These are phyloP conservation scores for Xylaria sp. DNA, from an alignment of 2,329 filamentous ascomycete species.

Conservation along the genomic window DNA sequence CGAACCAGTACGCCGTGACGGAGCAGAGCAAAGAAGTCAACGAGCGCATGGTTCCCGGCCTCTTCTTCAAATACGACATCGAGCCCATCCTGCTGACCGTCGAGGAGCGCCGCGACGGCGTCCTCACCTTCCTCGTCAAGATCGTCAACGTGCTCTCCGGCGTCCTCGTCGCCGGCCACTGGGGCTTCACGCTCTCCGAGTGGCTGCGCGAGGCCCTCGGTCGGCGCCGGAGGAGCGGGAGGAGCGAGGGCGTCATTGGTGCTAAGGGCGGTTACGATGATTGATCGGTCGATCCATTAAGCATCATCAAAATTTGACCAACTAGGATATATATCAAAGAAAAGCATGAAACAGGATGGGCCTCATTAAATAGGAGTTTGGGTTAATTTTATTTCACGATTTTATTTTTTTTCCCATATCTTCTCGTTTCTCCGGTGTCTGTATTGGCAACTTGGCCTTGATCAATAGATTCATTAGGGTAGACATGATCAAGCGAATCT, in stretches of 20 bases:
- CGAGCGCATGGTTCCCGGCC: conserved; percentile 81
- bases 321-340: conserved; percentile 4
- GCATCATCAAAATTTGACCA: too few relatives aligned
- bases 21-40: conserved; percentile 80
- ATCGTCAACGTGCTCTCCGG: conserved; percentile 91
- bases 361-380: conserved; percentile 31
- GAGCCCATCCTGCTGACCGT: conserved; percentile 92
- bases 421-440: too few relatives aligned
- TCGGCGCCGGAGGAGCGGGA: conserved; percentile 58
- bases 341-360: conserved; percentile 16
- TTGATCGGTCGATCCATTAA: too few relatives aligned
- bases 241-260: conserved; percentile 62
- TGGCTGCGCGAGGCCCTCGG: conserved; percentile 73
- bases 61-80: conserved; percentile 99
- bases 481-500: conserved; percentile 2
- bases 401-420: conserved; percentile 3
- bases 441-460: neutral
- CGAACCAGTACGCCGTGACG: conserved; percentile 98
- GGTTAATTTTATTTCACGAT: neutral
- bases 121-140: conserved; percentile 80
- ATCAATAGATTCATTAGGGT: conserved; percentile 9
- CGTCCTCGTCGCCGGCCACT: conserved; percentile 91
- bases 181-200: conserved; percentile 86
- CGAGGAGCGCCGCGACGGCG: conserved; percentile 79
- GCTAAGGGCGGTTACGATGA: conserved; percentile 55